Base-by-base conservation (phyloP, 2,329 filamentous ascomycete species). In the Colletotrichum abscissum region DNA sequence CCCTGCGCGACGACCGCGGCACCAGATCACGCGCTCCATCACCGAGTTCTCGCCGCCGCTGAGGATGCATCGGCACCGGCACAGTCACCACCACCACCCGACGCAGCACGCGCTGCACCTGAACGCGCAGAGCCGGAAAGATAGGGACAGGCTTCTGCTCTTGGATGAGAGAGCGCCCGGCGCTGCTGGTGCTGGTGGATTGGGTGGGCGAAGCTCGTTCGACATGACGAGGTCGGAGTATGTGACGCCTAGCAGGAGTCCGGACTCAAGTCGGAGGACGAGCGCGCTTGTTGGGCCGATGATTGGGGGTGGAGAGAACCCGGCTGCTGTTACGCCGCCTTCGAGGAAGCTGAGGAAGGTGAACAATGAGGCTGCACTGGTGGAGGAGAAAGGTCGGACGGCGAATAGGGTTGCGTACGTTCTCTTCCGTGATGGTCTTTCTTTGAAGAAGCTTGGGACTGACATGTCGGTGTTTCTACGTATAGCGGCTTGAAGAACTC, bases 21-120 rank as follows among this genome's bases (percentile, higher is more conserved):
- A 90, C 76, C 88, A 89, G 76, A 83, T 90, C 73, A 87, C 85
- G 73, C 86, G 88, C 42, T 91, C 90, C 59, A 85, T 90, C 72
- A 87, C 86, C 57, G 89, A 90, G 75, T 77, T 89, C 64, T 83
- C 88, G 28, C 85, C 86, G 46, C 87, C 88, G 26, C 81, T 84
- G 72, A 84, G 81, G 70, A 80, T 83, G 75, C 72, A 73, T 26
- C 71, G 73, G 24, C 76, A 77, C 22, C 68, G 82, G 67, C 83
- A 84, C 68, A 81, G 84, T 69, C 81, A 83, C 57, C 80, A 81
- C 71, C 80, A 82, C 63, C 79, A 81, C 59, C 79, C 79, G 4
- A 62, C 78, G 79, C 28, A 81, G 79, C 68, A 73, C 26, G 75
- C 69, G 71, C 77, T 73, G 73, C 72, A 79, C 49, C 30, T 64